Evolutionary conservation across 139 green algal genomes (phyloP).

Genomic region (Ettlia oleoabundans): DNA sequence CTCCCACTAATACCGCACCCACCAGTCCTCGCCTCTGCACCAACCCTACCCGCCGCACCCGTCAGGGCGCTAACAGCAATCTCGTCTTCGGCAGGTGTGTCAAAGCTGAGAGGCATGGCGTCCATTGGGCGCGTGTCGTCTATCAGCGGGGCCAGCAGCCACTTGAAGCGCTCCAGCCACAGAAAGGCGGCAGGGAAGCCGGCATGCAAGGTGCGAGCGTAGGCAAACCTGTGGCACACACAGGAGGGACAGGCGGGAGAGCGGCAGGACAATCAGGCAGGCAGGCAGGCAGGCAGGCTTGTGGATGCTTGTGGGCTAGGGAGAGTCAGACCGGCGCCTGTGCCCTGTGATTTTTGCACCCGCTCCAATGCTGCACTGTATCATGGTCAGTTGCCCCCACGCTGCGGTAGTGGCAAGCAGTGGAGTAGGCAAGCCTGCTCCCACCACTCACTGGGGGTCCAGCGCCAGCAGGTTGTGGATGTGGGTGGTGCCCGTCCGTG

Average conservation of each 20-base stretch:
- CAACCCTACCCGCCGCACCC: neutral
- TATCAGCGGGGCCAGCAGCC: constrained; percentile 51
- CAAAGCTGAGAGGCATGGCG: constrained; percentile 59
- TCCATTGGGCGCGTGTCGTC: constrained; percentile 76
- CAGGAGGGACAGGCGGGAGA: too few species aligned
- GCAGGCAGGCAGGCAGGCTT: too few species aligned
- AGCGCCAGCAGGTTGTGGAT: constrained; percentile 71
- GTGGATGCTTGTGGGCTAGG: neutral
- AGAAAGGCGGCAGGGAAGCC: constrained; percentile 74
- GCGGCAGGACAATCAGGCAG: neutral
- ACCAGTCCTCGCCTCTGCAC: too few species aligned
- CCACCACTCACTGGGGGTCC: constrained; percentile 35
- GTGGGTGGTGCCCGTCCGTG: constrained; percentile 75
- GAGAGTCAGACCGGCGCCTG: too few species aligned
- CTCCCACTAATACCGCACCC: too few species aligned
- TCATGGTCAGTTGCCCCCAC: too few species aligned
- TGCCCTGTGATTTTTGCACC: neutral
- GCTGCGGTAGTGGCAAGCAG: too few species aligned
- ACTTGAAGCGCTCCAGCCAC: constrained; percentile 36
- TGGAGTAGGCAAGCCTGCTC: too few species aligned
- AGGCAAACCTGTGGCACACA: constrained; percentile 54
- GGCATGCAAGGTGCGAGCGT: constrained; percentile 62
- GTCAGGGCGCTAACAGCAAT: constrained; percentile 61
- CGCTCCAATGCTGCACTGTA: too few species aligned
- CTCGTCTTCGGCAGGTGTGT: constrained; percentile 70